Evolutionary conservation across 805 yeast species (phyloP).

Genomic region (Barnettozyma vustinii): DNA sequence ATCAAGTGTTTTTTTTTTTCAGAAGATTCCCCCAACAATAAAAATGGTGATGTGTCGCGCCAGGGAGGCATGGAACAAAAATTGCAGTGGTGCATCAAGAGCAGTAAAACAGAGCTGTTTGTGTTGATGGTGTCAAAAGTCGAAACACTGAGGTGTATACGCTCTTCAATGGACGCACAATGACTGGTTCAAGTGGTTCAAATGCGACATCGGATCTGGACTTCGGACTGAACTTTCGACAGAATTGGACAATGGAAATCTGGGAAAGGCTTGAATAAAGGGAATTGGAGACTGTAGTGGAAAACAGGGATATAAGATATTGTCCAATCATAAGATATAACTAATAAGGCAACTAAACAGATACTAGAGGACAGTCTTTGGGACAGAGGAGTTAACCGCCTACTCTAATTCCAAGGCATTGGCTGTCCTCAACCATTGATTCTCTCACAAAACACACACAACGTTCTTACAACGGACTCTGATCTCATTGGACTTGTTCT

Average conservation of each 20-base stretch:
- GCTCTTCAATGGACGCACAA: too few species aligned
- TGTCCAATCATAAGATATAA: background rate
- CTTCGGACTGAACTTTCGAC: background rate
- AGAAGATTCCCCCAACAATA: constrained; percentile 1
- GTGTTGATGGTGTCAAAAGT: background rate
- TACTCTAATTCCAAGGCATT: background rate
- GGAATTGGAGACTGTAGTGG: background rate
- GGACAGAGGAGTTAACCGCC: background rate
- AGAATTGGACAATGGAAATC: background rate
- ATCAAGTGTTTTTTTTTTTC: background rate
- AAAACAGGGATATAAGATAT: background rate
- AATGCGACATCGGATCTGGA: background rate
- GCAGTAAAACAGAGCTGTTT: background rate
- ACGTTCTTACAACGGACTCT: background rate
- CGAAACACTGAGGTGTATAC: too few species aligned
- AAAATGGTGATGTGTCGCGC: background rate
- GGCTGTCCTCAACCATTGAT: background rate
- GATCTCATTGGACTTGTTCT: background rate
- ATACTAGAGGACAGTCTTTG: too few species aligned
- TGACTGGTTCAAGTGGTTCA: too few species aligned
- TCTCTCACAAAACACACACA: background rate
- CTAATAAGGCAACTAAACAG: too few species aligned
- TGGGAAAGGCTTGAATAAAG: background rate
- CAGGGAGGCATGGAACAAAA: background rate
- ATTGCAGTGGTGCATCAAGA: background rate